Base-by-base conservation (phyloP, 2,329 filamentous ascomycete species). In the Pseudopyrenochaeta lycopersici region DNA sequence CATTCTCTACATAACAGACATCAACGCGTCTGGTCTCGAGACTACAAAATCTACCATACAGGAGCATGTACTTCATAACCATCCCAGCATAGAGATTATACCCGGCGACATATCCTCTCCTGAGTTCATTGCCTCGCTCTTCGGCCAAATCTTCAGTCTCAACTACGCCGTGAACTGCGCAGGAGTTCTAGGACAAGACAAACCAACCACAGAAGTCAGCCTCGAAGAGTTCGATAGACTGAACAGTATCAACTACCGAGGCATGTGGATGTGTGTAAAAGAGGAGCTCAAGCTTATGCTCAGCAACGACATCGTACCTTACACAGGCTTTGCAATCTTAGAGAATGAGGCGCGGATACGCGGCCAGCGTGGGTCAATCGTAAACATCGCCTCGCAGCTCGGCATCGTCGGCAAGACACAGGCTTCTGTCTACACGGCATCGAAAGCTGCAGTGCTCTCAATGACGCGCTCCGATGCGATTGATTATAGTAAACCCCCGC, bases 161-260 rank as follows among this genome's bases (percentile, higher is more conserved):
- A 83, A 85, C 60, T 85, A 85, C 62, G 78, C 78, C 0, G 62
- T 85, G 4, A 82, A 81, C 56, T 84, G 82, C 49, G 83, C 83
- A 0, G 83, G 39, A 18, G 39, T 41, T 4, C 39, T 41, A n/a
- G 39, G 39, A 15, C 21, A 29, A n/a, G 10, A 31, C 21, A 17
- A 15, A 12, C 23, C 40, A 17, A 42, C 40, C 10, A 15, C 40
- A n/a, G 81, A 84, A 52, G 81, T 76, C 2, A 63, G 76, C 0
- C 58, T 77, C 0, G 73, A 74, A 2, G 74, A 75, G 7, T 86
- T 85, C 38, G 83, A 85, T 44, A 71, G 71, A 4, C 75, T 85
- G 43, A 84, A 80, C 32, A 76, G 71, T 23, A 74, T 85, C 57
- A 86, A 86, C 61, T 84, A 84, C 60, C 77, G 78, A 3, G 84